Base-by-base conservation (phyloP, 495 filamentous ascomycete species). In the Baudoinia panamericana region DNA sequence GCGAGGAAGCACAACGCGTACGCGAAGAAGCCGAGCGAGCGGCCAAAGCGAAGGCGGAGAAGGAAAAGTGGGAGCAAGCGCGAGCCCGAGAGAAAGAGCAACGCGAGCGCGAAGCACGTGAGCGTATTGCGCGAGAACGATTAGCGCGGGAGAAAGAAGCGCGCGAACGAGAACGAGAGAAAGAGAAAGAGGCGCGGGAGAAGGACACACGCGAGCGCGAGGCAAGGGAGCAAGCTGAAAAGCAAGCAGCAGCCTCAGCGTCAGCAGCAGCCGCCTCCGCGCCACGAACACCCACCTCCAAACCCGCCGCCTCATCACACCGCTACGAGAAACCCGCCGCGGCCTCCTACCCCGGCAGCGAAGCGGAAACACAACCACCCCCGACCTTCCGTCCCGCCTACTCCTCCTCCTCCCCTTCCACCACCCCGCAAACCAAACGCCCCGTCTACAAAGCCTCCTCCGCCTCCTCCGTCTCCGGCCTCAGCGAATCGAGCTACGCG, bases 351-450 rank as follows among this genome's bases (percentile, higher is more conserved):
- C 69, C 72, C n/a, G 73, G 73, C 13, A 75, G 74, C 13, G 71
- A 76, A 36, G 78, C 72, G 43, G 67, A 69, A 1, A 75, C n/a
- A 84, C 26, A 19, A 23, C 5, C 36, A 39, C 26, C n/a, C n/a
- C n/a, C n/a, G n/a, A n/a, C n/a, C n/a, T n/a, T n/a, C n/a, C n/a
- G n/a, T n/a, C n/a, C n/a, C n/a, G n/a, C n/a, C n/a, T n/a, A n/a
- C n/a, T n/a, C n/a, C 56, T 86, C 84, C 3, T 93, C 74, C 65
- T 75, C 82, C 12, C 84, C 86, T 3, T 90, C 92, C 63, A 82
- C 92, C 56, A 71, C 72, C 41, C 41, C 51, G n/a, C 26, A 31
- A 5, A 15, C 12, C 8, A 75, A 76, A 56, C 63, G 68, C 59
- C 25, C 64, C 56, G 40, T 49, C 18, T 55, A 58, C 45, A 31